Evolutionary conservation across 805 yeast species (phyloP), one percentile per base, ranked within the genome.

Genomic region (Wickerhamomyces bovis): DNA sequence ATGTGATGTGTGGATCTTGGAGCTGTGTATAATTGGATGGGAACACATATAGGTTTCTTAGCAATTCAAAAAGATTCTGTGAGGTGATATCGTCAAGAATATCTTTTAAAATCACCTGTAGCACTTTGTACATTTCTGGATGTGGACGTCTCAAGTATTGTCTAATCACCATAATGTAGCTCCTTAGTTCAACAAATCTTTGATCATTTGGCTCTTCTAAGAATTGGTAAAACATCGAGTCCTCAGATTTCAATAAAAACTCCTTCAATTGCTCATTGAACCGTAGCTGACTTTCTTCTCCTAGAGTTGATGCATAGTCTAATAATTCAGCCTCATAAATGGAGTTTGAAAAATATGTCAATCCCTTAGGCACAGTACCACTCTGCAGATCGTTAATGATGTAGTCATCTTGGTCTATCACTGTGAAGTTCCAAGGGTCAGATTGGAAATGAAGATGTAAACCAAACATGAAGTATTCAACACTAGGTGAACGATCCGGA

Each of bases 371-470:
- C 6, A 46, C 22, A n/a, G 35, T 38, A 12, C 44, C 25, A 28
- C 50, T 46, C 18, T 35, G 21, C 10, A 19, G 15, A 7, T 22
- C 31, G 4, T 19, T 26, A 1, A 44, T 38, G 2, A 42, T 15
- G 25, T 23, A 44, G 18, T 44, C 38, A 16, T 39, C 25, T 2
- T 23, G 12, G 15, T 31, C 28, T 2, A 39, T 10, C 7, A 49
- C 43, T 16, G 49, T 36, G 22, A 38, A 49, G 19, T 49, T 49
- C 16, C 26, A 21, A 10, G 42, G 39, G n/a, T 49, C 52, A 5
- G 42, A 26, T 41, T 49, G 52, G 5, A 49, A 42, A 23, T 46
- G 45, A 11, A 42, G 22, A 35, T 49, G 47, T 6, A 46, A 28
- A 1, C 48, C 52, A 42, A 44, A 46, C 42, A 44, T 39, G 18